A percentile compares a stretch with the other conserved stretches of the same genome.
Conservation (phyloP, 192 early-diverging fungal genomes). For the Helicostylum pulchrum region DNA sequence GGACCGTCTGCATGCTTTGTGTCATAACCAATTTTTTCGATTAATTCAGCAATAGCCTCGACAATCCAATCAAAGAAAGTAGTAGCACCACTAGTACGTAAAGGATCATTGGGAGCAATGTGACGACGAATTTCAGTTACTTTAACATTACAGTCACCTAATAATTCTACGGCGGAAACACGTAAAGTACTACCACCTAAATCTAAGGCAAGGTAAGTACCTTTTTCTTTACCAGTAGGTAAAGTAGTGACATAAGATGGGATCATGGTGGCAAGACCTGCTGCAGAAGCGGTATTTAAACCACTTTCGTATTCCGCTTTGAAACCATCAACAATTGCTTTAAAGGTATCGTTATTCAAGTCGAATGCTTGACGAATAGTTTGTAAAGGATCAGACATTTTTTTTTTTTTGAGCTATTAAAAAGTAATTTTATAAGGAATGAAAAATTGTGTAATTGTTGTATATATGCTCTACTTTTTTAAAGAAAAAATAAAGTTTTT, state of each 20-base stretch:
- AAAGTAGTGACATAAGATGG: conserved; percentile 81
- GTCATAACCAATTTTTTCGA: conserved; percentile 15
- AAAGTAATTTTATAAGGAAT: too few species aligned
- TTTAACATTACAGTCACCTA: conserved; percentile 64
- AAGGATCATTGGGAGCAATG: conserved; percentile 60
- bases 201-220: conserved; percentile 87
- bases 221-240: conserved; percentile 80
- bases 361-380: conserved; percentile 21
- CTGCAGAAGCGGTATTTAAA: conserved; percentile 34
- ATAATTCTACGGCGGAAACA: conserved; percentile 75
- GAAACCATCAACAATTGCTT: conserved; percentile 33
- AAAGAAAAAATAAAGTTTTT: too few species aligned
- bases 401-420: too few species aligned
- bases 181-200: conserved; percentile 95
- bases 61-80: conserved; percentile 83
- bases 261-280: conserved; percentile 69
- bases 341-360: conserved; percentile 14
- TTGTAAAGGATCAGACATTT: not conserved
- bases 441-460: too few species aligned
- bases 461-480: too few species aligned
- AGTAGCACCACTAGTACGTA: conserved; percentile 68
- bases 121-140: conserved; percentile 71
- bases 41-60: conserved; percentile 37
- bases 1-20: not conserved
- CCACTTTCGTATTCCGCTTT: conserved; percentile 26